A percentile compares a stretch with the other conserved stretches of the same genome.
Conservation (phyloP, 2,329 filamentous ascomycete species). For the Fusarium redolens region DNA sequence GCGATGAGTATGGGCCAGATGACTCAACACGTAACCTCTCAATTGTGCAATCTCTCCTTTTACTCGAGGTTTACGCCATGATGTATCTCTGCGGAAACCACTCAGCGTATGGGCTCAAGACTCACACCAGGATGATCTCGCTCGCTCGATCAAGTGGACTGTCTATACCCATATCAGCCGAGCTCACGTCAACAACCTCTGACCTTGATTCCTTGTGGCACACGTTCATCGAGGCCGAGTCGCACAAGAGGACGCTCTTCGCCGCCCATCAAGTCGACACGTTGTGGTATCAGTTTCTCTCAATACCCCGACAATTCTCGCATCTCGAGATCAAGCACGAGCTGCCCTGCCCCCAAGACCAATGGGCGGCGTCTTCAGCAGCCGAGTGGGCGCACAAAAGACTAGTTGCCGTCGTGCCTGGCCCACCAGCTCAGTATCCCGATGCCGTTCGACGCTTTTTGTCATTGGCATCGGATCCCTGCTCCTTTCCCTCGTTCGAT, state of each 20-base stretch:
- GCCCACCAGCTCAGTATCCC: slow-evolving; percentile 9
- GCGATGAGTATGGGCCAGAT: neutral
- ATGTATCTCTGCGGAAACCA: slow-evolving; percentile 54
- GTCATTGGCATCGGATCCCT: slow-evolving; percentile 43
- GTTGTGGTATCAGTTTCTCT: slow-evolving; percentile 57
- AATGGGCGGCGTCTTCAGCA: slow-evolving; percentile 53
- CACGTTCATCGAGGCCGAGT: slow-evolving; percentile 52
- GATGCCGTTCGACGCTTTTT: slow-evolving; percentile 46
- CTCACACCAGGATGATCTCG: slow-evolving; percentile 55
- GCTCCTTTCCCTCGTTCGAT: slow-evolving; percentile 50
- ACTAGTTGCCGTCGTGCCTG: slow-evolving; percentile 29
- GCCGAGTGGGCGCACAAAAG: slow-evolving; percentile 50
- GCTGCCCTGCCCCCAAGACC: slow-evolving; percentile 52
- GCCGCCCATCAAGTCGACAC: slow-evolving; percentile 57
- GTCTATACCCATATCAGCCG: slow-evolving; percentile 47
- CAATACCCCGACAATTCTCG: slow-evolving; percentile 50
- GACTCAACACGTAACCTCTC: slow-evolving; percentile 44
- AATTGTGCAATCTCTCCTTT: slow-evolving; percentile 52
- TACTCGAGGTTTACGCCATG: slow-evolving; percentile 57
- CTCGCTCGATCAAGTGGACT: slow-evolving; percentile 50
- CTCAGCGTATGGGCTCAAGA: slow-evolving; percentile 51
- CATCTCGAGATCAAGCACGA: slow-evolving; percentile 59
- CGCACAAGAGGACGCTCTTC: slow-evolving; percentile 56
- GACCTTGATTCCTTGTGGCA: slow-evolving; percentile 49
- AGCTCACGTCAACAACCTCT: slow-evolving; percentile 21